These are phyloP conservation scores for Eucalyptus pauciflora DNA, from an alignment of 345 rosid species.

Conservation along the genomic window DNA sequence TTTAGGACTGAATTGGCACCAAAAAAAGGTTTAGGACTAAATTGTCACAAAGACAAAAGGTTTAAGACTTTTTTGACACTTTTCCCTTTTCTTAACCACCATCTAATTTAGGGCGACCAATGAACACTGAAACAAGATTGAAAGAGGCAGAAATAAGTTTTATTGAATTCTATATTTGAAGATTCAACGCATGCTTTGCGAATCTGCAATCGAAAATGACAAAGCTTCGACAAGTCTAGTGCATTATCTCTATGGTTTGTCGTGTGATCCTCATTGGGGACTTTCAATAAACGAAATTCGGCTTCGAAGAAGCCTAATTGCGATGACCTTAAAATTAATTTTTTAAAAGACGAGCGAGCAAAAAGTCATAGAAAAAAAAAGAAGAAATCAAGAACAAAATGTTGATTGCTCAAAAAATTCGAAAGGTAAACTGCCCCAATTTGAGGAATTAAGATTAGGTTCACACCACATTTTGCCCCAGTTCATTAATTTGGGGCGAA, in stretches of 20 bases:
- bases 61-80: too few relatives aligned
- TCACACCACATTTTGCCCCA: neutral
- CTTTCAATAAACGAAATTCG: neutral
- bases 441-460: neutral
- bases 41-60: too few relatives aligned
- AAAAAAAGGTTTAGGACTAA: too few relatives aligned
- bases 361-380: neutral
- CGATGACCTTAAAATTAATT: neutral
- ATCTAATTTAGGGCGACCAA: neutral
- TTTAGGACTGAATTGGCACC: too few relatives aligned
- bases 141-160: neutral
- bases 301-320: neutral
- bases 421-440: neutral
- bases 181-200: neutral
- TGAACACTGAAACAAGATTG: neutral
- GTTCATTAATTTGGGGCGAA: neutral
- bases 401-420: neutral
- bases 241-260: neutral
- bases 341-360: neutral
- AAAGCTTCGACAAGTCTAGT: neutral
- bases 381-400: neutral
- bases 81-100: neutral
- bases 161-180: neutral
- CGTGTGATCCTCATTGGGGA: neutral
- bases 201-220: neutral